Percentiles rank a stretch among this genome's conserved stretches.
phyloP scores from a whole-genome alignment of 306 rosid species.

The Inga laurina region DNA sequence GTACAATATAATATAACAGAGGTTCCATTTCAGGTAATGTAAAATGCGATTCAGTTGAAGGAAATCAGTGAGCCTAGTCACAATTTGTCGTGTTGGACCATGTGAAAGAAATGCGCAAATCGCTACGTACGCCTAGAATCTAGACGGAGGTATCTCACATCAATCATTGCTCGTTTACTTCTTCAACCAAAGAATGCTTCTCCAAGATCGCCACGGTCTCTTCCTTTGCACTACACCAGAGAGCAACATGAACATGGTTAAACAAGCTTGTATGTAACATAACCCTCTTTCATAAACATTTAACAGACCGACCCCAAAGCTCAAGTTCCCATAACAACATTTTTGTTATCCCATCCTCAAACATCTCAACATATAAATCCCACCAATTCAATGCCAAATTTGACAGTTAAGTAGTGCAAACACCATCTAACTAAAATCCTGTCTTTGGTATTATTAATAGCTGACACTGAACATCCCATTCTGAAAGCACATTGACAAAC shows the following conservation, averaged over 20 bases:
- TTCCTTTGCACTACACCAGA: slow-evolving; percentile 61
- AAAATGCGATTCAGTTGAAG: background rate
- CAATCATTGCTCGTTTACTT: slow-evolving; percentile 27
- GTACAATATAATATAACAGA: background rate
- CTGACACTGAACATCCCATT: slow-evolving; percentile 11
- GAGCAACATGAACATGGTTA: slow-evolving; percentile 24
- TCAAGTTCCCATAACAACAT: background rate
- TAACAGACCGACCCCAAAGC: background rate
- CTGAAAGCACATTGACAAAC: background rate
- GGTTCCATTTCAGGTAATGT: background rate
- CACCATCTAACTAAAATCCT: slow-evolving; percentile 5
- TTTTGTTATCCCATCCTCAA: slow-evolving; percentile 20
- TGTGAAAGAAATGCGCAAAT: slow-evolving; percentile 23
- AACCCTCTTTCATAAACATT: background rate
- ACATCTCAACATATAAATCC: slow-evolving; percentile 18
- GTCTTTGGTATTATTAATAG: slow-evolving; percentile 7
- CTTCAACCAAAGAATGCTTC: slow-evolving; percentile 57
- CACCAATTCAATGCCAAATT: slow-evolving; percentile 5
- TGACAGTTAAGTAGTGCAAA: background rate
- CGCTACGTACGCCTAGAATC: background rate
- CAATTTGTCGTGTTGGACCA: slow-evolving; percentile 29
- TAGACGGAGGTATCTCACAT: slow-evolving; percentile 15
- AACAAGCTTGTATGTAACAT: background rate
- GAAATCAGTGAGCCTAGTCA: slow-evolving; percentile 13
- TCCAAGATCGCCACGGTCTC: slow-evolving; percentile 68